Evolutionary conservation across 106 monocot genomes (phyloP), one percentile per base, ranked within the genome.

Genomic region (Ottelia alismoides): DNA sequence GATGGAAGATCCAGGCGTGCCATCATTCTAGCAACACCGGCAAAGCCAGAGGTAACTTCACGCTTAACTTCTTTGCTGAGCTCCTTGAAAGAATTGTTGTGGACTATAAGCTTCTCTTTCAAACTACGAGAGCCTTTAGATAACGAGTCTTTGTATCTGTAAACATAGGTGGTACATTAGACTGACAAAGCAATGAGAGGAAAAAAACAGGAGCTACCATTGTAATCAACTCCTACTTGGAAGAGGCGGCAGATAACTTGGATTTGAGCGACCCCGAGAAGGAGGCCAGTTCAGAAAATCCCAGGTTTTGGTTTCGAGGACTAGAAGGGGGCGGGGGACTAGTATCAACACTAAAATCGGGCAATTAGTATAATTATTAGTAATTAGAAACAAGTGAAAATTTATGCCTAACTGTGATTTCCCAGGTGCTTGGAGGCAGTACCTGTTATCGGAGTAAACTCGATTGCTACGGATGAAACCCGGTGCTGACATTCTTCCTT

Each of bases 21-120:
- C 51, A 51, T 51, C 22, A 51, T 23, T 51, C 23, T 5, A 51
- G 51, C 51, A 25, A 51, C 51, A 51, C 51, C 51, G n/a, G n/a
- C n/a, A n/a, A n/a, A n/a, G n/a, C n/a, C n/a, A 51, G 51, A 20
- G 25, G 51, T 51, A 20, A 51, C 51, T 24, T 51, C 51, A 14
- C 23, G 51, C 16, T 21, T 5, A 24, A 51, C 23, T 24, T 51
- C 51, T 51, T 51, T 51, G 23, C 51, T 51, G 2, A 51, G 2
- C 51, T 51, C 51, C 51, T 51, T 51, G 2, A 51, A 5, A 4
- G 51, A 51, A n/a, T 24, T 51, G 25, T 51, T 51, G n/a, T 24
- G 51, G 7, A 24, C 51, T 24, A 51, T 9, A 9, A 51, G 51
- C 23, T 51, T 51, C 51, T 51, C 51, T n/a, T 51, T 51, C 22